Percentiles rank a stretch among this genome's conserved stretches.
phyloP scores from a whole-genome alignment of 257 asterid genomes.

The Osmanthus fragrans region DNA sequence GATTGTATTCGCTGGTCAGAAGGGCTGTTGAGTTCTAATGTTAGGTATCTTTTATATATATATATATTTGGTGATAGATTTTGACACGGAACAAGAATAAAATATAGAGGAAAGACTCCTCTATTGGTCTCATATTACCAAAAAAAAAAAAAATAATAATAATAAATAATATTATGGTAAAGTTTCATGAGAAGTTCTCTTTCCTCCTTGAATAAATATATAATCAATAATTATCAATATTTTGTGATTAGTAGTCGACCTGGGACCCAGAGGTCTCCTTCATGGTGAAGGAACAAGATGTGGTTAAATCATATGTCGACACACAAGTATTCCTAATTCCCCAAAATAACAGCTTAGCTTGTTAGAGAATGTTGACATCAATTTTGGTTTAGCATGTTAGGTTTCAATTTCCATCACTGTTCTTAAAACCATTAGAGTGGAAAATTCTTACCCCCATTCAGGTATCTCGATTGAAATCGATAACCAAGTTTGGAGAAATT shows the following conservation, averaged over 20 bases:
- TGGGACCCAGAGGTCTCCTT: not conserved
- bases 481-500: no score
- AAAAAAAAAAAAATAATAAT: no score
- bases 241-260: slow-evolving; percentile 19
- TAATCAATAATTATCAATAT: slow-evolving; percentile 4
- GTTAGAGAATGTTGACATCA: slow-evolving; percentile 19
- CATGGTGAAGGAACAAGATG: not conserved
- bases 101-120: slow-evolving; percentile 32
- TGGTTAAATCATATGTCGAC: slow-evolving; percentile 2
- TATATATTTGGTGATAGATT: slow-evolving; percentile 19
- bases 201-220: slow-evolving; percentile 35
- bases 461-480: no score
- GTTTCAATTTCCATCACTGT: not conserved
- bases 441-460: not conserved
- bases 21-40: slow-evolving; percentile 16
- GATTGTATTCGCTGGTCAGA: slow-evolving; percentile 13
- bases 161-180: slow-evolving; percentile 16
- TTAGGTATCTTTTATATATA: slow-evolving; percentile 20
- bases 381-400: not conserved
- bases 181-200: slow-evolving; percentile 38
- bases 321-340: not conserved
- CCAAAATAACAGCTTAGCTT: not conserved
- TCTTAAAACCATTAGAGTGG: slow-evolving; percentile 2
- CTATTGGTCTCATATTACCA: slow-evolving; percentile 20
- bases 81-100: slow-evolving; percentile 25